A percentile compares a stretch with the other conserved stretches of the same genome.
These are phyloP conservation scores for Lichina pygmaea DNA, from an alignment of 495 filamentous ascomycete species.

Conservation along the genomic window DNA sequence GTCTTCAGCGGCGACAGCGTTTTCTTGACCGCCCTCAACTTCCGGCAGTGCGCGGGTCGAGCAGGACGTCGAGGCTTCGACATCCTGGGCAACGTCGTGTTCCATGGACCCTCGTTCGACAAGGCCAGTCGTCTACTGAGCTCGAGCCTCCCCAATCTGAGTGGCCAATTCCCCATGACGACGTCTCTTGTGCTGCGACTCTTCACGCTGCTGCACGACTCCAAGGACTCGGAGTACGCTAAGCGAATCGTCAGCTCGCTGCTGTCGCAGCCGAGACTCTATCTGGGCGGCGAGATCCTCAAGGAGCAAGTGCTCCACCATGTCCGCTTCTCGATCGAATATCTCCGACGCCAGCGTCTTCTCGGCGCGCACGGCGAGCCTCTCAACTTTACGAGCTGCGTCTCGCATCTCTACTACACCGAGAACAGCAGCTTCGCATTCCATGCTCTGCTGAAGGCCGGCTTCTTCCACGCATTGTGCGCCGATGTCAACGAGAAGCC, in stretches of 20 bases:
- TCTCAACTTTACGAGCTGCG: slow-evolving; percentile 37
- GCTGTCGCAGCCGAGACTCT: slow-evolving; percentile 39
- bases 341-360: slow-evolving; percentile 38
- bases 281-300: slow-evolving; percentile 31
- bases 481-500: slow-evolving; percentile 17
- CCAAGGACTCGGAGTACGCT: slow-evolving; percentile 30
- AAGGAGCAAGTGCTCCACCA: slow-evolving; percentile 45
- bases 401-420: slow-evolving; percentile 45
- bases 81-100: slow-evolving; percentile 54
- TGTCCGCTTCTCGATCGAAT: slow-evolving; percentile 56
- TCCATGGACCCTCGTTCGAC: slow-evolving; percentile 26
- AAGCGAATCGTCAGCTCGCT: slow-evolving; percentile 32
- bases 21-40: slow-evolving; percentile 46
- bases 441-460: slow-evolving; percentile 38
- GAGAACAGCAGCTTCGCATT: slow-evolving; percentile 49
- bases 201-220: slow-evolving; percentile 36
- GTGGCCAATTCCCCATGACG: slow-evolving; percentile 53
- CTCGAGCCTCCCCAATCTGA: slow-evolving; percentile 41
- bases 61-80: slow-evolving; percentile 62
- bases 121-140: slow-evolving; percentile 38
- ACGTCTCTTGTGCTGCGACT: slow-evolving; percentile 45
- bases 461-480: slow-evolving; percentile 39
- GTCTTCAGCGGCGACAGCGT: slow-evolving; percentile 49
- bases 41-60: slow-evolving; percentile 48
- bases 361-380: slow-evolving; percentile 30